A percentile compares a stretch with the other conserved stretches of the same genome.
Conservation (phyloP, 345 rosid genomes). For the Rhodamnia rubescens region DNA sequence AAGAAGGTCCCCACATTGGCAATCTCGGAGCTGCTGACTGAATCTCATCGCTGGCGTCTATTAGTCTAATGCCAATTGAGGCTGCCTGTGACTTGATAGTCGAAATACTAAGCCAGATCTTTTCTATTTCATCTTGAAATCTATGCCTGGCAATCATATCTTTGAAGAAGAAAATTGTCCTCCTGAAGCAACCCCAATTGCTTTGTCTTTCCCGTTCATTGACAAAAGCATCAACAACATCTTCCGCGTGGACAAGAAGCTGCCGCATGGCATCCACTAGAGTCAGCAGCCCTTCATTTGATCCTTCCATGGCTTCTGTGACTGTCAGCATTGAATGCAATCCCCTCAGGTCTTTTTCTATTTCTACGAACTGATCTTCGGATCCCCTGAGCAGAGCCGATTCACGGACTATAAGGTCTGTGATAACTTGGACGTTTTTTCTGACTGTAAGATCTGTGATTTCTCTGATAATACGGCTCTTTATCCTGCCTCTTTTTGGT, state of each 20-base stretch:
- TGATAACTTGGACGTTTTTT: neutral
- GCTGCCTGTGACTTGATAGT: neutral
- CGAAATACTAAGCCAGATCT: accelerated
- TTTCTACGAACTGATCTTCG: neutral
- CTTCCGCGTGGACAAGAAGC: neutral
- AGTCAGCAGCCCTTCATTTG: neutral
- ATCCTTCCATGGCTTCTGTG: neutral
- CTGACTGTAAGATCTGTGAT: neutral
- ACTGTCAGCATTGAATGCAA: neutral
- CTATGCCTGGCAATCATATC: neutral
- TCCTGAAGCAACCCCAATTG: neutral
- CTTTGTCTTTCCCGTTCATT: neutral
- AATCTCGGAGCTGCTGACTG: neutral
- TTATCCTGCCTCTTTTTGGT: neutral
- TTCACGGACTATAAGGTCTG: neutral
- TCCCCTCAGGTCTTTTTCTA: neutral
- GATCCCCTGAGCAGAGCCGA: neutral
- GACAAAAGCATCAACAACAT: neutral
- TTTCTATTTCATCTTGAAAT: neutral
- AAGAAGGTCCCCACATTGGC: neutral
- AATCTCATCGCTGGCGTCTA: neutral
- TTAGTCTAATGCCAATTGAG: neutral
- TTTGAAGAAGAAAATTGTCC: neutral
- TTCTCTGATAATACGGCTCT: neutral
- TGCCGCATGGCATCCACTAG: neutral